phyloP scores from a whole-genome alignment of 2,329 filamentous ascomycete genomes.

The Colletotrichum chlorophyti region DNA sequence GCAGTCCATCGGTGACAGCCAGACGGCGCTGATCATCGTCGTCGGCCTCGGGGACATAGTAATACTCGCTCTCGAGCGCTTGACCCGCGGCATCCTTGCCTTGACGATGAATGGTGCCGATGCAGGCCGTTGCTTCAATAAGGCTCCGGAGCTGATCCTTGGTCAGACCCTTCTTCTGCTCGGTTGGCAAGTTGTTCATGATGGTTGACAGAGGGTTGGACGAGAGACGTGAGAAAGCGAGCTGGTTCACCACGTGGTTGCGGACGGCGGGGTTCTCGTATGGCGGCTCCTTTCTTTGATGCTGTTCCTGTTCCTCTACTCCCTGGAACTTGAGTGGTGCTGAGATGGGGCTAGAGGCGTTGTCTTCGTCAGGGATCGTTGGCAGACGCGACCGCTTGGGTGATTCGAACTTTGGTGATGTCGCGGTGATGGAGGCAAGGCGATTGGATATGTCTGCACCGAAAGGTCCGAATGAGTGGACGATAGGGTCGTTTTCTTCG shows the following conservation, averaged over 20 bases:
- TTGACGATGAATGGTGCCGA: slow-evolving; percentile 87
- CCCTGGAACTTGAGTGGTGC: slow-evolving; percentile 16
- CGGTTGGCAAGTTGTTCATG: slow-evolving; percentile 80
- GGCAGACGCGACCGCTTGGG: slow-evolving; percentile 25
- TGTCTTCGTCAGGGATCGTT: slow-evolving; percentile 12
- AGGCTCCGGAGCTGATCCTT: slow-evolving; percentile 72
- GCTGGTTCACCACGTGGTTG: slow-evolving; percentile 93
- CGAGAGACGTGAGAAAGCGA: slow-evolving; percentile 91
- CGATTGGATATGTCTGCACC: slow-evolving; percentile 85
- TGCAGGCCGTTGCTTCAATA: slow-evolving; percentile 76
- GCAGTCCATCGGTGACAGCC: slow-evolving; percentile 83
- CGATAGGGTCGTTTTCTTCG: slow-evolving; percentile 92
- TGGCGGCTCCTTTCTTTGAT: slow-evolving; percentile 27
- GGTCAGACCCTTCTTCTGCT: slow-evolving; percentile 65
- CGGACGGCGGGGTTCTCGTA: slow-evolving; percentile 53
- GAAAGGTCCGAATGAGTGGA: slow-evolving; percentile 91
- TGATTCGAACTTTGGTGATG: slow-evolving; percentile 62
- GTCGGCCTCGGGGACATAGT: slow-evolving; percentile 91
- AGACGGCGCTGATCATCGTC: slow-evolving; percentile 78
- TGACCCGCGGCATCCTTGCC: slow-evolving; percentile 98
- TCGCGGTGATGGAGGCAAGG: slow-evolving; percentile 78
- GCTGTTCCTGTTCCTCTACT: slow-evolving; percentile 14
- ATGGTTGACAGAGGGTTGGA: slow-evolving; percentile 92
- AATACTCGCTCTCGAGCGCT: slow-evolving; percentile 92
- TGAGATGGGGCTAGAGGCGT: slow-evolving; percentile 22